Evolutionary conservation across 495 filamentous ascomycete genomes (phyloP), one percentile per base, ranked within the genome.

Genomic region (Ascodesmis nigricans): DNA sequence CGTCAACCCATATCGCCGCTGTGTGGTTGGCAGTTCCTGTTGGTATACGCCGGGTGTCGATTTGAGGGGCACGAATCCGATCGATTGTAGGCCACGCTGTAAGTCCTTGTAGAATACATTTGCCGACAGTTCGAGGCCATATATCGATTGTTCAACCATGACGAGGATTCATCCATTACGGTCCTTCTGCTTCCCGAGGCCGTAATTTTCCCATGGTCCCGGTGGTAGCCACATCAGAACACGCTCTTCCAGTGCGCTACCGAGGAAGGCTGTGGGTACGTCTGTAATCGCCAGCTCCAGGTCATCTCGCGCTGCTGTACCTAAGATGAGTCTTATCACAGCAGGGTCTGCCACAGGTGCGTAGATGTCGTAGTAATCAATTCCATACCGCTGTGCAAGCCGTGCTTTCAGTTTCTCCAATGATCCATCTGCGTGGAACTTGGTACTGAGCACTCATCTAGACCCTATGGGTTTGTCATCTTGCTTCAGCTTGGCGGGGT

Each of bases 331-430:
- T 2, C 43, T 28, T n/a, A 49, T n/a, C 11, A 21, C 40, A 4
- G 32, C 25, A 0, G 42, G 15, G 13, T 35, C 32, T 0, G 25
- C 23, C 2, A 45, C 42, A 1, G 34, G 42, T 6, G 38, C 34
- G 28, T 33, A 45, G 9, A 35, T 48, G n/a, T 48, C 43, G 0
- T 30, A 7, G n/a, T 23, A 45, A 7, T 48, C 39, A 16, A 40
- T 31, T 3, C 43, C 35, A 18, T 37, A 17, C 0, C 24, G 16
- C 24, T 48, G 42, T 15, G 45, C 8, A 15, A 24, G 27, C 7
- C 35, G 9, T 0, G 33, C 43, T 18, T 49, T 43, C 5, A 7
- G 21, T 13, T 33, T 33, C 5, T 17, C 13, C 17, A 33, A 18
- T 4, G 4, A 4, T 7, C 31, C 17, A 16, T 33, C 16, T 15